Evolutionary conservation across 2,329 filamentous ascomycete species (phyloP).

Genomic region (Cladophialophora immunda): DNA sequence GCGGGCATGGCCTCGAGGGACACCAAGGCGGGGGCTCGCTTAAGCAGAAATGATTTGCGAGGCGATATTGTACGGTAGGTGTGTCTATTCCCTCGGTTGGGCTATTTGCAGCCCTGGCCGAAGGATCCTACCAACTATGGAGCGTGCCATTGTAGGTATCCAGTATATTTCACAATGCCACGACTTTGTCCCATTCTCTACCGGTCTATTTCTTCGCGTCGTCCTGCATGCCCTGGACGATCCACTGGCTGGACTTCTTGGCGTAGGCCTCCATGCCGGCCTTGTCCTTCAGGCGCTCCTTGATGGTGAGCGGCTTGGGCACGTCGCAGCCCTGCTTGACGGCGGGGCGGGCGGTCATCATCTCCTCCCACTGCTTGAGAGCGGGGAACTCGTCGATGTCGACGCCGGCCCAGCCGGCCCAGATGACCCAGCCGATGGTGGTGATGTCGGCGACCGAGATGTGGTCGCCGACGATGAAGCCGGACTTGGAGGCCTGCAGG

Average conservation of each 20-base stretch:
- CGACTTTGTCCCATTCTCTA: no score
- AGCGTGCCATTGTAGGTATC: no score
- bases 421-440: conserved; percentile 79
- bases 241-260: conserved; percentile 40
- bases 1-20: no score
- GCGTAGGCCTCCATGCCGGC: conserved; percentile 57
- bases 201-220: conserved; percentile 38
- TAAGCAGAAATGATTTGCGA: no score
- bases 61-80: no score
- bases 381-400: conserved; percentile 78
- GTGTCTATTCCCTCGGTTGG: no score
- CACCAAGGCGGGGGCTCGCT: no score
- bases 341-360: conserved; percentile 72
- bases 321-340: conserved; percentile 80
- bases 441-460: conserved; percentile 74
- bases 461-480: conserved; percentile 61
- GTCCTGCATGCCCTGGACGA: conserved; percentile 40
- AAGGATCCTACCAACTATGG: no score
- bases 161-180: no score
- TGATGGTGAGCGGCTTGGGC: conserved; percentile 69
- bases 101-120: no score
- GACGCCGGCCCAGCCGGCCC: conserved; percentile 67
- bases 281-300: conserved; percentile 63
- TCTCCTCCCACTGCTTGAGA: conserved; percentile 79
- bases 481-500: conserved; percentile 61